Base-by-base conservation (phyloP, 2,329 filamentous ascomycete species). In the Neofusicoccum parvum region DNA sequence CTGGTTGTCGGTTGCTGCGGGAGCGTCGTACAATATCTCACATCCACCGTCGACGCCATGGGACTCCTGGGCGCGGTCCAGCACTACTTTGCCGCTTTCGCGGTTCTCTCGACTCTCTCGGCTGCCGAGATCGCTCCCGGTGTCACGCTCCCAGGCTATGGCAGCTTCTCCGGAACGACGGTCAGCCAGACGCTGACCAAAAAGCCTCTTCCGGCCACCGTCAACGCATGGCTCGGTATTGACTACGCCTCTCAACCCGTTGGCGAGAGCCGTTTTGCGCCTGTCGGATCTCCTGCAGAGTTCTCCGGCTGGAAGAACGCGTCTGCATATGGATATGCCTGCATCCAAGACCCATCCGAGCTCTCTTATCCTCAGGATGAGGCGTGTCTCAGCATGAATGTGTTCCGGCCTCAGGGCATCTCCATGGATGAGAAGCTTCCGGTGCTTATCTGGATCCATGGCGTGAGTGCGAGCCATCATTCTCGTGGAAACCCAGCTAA, bases 141-240 rank as follows among this genome's bases (percentile, higher is more conserved):
- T 36, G 70, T 75, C 27, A 71, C 54, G 3, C 72, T 82, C 7
- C 74, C 78, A 17, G 78, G 72, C 3, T 82, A 81, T 67, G 80
- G 80, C 49, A 73, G 68, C 0, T 82, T 82, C 67, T 69, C 72
- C 14, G 80, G 80, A 5, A 79, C 74, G 4, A 71, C 74, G 17
- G 64, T 81, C 45, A 72, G 78, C 17, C 71, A 71, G 46, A 79
- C 76, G 11, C 50, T 78, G 17, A 75, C 70, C 50, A 78, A 75
- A 20, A 68, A 70, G 27, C 66, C 67, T 0, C 72, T 82, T 2
- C 71, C 75, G 9, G 67, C 67, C 2, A 66, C 75, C 0, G 77
- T 83, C 1, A 80, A 84, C 67, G 81, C 82, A 0, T 84, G 81
- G 82, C 72, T 84, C 5, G 80, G 81, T 2, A 78, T 84, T 37